A percentile compares a stretch with the other conserved stretches of the same genome.
Conservation (phyloP, 2,329 filamentous ascomycete genomes). For the Trichoderma oligosporum region DNA sequence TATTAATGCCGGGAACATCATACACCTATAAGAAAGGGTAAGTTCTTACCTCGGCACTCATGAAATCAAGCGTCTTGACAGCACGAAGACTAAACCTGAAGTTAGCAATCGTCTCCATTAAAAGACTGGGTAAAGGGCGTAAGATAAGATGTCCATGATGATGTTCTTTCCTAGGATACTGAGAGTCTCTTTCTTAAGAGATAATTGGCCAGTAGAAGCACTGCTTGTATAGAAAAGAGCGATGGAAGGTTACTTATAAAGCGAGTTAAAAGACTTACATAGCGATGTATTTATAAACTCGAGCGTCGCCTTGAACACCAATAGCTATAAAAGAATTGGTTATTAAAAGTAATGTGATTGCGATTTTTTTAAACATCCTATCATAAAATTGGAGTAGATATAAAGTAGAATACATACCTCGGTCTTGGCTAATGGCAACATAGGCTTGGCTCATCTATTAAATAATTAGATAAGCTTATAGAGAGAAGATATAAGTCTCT, state of each 20-base stretch:
- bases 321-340: slow-evolving; percentile 30
- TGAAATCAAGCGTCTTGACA: slow-evolving; percentile 49
- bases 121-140: not conserved
- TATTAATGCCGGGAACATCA: not conserved
- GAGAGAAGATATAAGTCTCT: not conserved
- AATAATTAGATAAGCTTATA: not conserved
- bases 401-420: not conserved
- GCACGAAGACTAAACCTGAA: slow-evolving; percentile 30
- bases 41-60: slow-evolving; percentile 54
- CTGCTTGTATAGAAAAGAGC: not conserved
- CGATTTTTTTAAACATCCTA: not conserved
- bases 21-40: not conserved
- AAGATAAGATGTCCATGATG: not conserved
- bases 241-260: not conserved
- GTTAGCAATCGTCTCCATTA: slow-evolving; percentile 3
- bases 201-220: slow-evolving; percentile 9
- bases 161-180: not conserved
- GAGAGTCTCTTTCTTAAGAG: not conserved
- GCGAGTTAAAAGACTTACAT: slow-evolving; percentile 17
- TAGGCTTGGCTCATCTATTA: slow-evolving; percentile 24
- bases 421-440: slow-evolving; percentile 30
- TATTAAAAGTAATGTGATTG: not conserved
- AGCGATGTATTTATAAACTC: slow-evolving; percentile 34
- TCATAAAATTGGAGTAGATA: slow-evolving; percentile 15
- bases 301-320: slow-evolving; percentile 31